A percentile compares a stretch with the other conserved stretches of the same genome.
phyloP scores from a whole-genome alignment of 1,139 yeast genomes.

The Eremothecium gossypii region DNA sequence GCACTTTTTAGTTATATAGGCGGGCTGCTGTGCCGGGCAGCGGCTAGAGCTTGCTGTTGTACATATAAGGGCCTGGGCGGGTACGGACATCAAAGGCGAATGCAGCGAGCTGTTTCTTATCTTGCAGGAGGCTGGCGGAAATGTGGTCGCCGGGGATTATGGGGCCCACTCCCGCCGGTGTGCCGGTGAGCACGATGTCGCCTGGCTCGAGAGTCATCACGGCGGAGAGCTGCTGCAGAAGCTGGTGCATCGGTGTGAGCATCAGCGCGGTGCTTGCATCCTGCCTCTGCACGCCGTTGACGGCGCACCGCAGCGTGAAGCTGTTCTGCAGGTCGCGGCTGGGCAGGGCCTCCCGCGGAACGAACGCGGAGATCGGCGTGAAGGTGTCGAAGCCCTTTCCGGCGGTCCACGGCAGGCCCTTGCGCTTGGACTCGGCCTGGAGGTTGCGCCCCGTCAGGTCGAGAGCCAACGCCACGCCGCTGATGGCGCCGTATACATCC shows the following conservation, averaged over 20 bases:
- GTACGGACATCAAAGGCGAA: conserved; percentile 48
- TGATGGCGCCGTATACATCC: conserved; percentile 70
- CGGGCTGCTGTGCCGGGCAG: too few species aligned
- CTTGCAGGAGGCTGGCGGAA: conserved; percentile 49
- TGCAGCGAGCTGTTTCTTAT: conserved; percentile 46
- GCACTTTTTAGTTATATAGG: conserved; percentile 16
- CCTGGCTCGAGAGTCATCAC: conserved; percentile 89
- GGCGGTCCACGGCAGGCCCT: conserved; percentile 94
- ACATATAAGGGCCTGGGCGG: conserved; percentile 76
- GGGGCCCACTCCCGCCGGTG: conserved; percentile 96
- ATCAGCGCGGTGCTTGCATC: conserved; percentile 72
- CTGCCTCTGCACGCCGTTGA: conserved; percentile 68
- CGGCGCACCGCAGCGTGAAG: conserved; percentile 43
- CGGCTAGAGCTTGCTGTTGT: conserved; percentile 38
- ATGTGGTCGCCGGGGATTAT: conserved; percentile 70
- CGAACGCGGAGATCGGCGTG: conserved; percentile 66
- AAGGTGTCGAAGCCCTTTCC: conserved; percentile 97
- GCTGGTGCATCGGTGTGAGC: conserved; percentile 79
- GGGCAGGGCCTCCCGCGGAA: conserved; percentile 59
- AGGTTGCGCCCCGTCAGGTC: conserved; percentile 95
- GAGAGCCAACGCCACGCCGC: conserved; percentile 77
- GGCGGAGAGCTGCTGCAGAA: conserved; percentile 70
- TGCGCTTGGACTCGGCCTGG: conserved; percentile 87
- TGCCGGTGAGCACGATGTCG: conserved; percentile 86
- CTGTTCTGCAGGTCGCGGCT: conserved; percentile 44